Conservation (phyloP, 768 basidiomycete genomes). For the Zangia roseola region DNA sequence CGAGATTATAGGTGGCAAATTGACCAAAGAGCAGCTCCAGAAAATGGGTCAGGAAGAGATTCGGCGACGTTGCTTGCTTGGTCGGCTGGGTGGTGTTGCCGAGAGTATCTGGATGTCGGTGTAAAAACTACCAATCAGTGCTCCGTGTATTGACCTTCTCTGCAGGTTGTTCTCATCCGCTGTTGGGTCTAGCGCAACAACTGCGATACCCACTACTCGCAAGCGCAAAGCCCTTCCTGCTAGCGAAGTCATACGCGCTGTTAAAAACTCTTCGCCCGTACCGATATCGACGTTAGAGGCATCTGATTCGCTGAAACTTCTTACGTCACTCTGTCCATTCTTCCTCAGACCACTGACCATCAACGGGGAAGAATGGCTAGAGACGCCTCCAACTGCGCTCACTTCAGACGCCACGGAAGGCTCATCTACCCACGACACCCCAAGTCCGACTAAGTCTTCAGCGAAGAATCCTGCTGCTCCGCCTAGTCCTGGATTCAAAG, state of each 20-base stretch:
- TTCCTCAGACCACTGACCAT: conserved; percentile 68
- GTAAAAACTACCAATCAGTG: not conserved
- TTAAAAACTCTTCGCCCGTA: conserved; percentile 79
- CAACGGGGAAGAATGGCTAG: conserved; percentile 53
- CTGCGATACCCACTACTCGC: conserved; percentile 53
- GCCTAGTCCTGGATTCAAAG: conserved; percentile 41
- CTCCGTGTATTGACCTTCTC: not conserved
- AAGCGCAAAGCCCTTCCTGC: conserved; percentile 71
- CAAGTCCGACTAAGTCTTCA: conserved; percentile 40
- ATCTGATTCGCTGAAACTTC: conserved; percentile 65
- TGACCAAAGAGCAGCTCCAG: conserved; percentile 65
- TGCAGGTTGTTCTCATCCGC: conserved; percentile 70
- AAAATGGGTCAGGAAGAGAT: conserved; percentile 78
- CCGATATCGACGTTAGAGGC: conserved; percentile 79
- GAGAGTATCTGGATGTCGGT: conserved; percentile 86
- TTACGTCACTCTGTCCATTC: conserved; percentile 74
- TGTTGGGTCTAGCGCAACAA: conserved; percentile 46
- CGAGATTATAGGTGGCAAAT: conserved; percentile 41
- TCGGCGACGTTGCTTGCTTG: conserved; percentile 71
- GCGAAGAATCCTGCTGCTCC: conserved; percentile 25
- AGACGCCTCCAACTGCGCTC: conserved; percentile 39
- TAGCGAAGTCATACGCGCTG: conserved; percentile 62
- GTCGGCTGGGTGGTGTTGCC: conserved; percentile 76
- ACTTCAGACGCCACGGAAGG: conserved; percentile 14
- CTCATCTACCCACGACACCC: conserved; percentile 8